These are phyloP conservation scores for Gossypium aridum DNA, from an alignment of 441 rosid genomes.

Conservation along the genomic window DNA sequence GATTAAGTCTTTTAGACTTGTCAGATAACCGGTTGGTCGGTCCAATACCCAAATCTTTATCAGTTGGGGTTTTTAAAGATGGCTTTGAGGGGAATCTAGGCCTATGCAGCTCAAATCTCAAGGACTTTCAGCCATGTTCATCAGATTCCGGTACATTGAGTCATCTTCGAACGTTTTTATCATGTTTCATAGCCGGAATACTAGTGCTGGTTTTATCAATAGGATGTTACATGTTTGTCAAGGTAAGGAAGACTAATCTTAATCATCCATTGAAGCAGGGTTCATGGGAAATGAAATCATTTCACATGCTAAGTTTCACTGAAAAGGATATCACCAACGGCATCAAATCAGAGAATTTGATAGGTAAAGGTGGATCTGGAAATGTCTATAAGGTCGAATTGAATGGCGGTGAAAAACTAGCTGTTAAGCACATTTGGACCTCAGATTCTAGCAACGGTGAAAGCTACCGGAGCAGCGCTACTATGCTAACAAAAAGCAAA, in stretches of 20 bases:
- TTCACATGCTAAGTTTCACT: constrained; percentile 29
- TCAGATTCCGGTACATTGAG: constrained; percentile 8
- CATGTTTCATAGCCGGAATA: constrained; percentile 27
- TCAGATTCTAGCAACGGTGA: constrained; percentile 7
- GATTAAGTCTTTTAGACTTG: constrained; percentile 52
- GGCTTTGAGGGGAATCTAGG: constrained; percentile 40
- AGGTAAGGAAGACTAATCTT: constrained; percentile 19
- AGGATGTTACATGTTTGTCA: constrained; percentile 23
- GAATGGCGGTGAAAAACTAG: constrained; percentile 36
- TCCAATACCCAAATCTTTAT: constrained; percentile 37
- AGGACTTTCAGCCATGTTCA: constrained; percentile 30
- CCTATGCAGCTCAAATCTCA: constrained; percentile 33
- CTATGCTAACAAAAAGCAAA: constrained; percentile 22
- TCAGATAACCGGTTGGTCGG: constrained; percentile 43
- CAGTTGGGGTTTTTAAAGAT: constrained; percentile 24
- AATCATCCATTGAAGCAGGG: constrained; percentile 21
- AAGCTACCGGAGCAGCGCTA: constrained; percentile 29
- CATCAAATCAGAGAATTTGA: constrained; percentile 43
- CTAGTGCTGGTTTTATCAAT: constrained; percentile 22
- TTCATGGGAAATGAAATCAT: constrained; percentile 46
- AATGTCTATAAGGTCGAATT: constrained; percentile 47
- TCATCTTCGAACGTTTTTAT: constrained; percentile 23
- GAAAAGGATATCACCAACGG: constrained; percentile 42
- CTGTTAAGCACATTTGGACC: constrained; percentile 51
- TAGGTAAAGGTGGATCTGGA: constrained; percentile 56